Base-by-base conservation (phyloP, 257 asterid genomes). In the Solanum stenotomum region DNA sequence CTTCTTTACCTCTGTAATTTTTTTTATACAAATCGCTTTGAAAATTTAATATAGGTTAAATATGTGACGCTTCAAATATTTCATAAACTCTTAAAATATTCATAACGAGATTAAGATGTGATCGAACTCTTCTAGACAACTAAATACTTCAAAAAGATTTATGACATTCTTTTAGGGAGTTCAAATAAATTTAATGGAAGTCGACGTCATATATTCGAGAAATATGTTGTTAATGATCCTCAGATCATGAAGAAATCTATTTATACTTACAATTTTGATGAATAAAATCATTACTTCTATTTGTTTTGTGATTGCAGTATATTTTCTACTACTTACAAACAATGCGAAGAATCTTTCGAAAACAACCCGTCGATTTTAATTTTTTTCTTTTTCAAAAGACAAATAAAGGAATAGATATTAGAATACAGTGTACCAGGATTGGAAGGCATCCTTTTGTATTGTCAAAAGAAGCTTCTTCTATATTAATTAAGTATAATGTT, bases 351-450 rank as follows among this genome's bases (percentile, higher is more conserved):
- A 13, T 68, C 3, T 12, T 67, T 67, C 2, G 4, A n/a, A 67
- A 67, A 67, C 1, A 5, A 9, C 1, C 6, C 4, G 6, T 29
- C 0, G 0, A 29, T 70, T 40, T 40, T 40, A 40, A 40, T 6
- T 67, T 25, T 74, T 18, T 2, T 34, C 16, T 34, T 74, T 33
- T 35, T 10, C 11, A 75, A 75, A 75, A 81, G 75, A 88, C 78
- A 85, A 88, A 91, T 9, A 49, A 88, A 87, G 34, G 61, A 22
- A 31, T 86, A 61, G 44, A 37, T 71, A 85, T 88, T 77, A 89
- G 78, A 91, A 87, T 93, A 15, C 98, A 91, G 8, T 91, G 96
- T 89, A 94, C 91, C 88, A 87, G 65, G 90, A 87, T 49, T 81
- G 27, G 40, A 82, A 63, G 86, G 89, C 88, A 40, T 74, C 67